phyloP scores from a whole-genome alignment of 495 filamentous ascomycete genomes.

The Penicillium goetzii region DNA sequence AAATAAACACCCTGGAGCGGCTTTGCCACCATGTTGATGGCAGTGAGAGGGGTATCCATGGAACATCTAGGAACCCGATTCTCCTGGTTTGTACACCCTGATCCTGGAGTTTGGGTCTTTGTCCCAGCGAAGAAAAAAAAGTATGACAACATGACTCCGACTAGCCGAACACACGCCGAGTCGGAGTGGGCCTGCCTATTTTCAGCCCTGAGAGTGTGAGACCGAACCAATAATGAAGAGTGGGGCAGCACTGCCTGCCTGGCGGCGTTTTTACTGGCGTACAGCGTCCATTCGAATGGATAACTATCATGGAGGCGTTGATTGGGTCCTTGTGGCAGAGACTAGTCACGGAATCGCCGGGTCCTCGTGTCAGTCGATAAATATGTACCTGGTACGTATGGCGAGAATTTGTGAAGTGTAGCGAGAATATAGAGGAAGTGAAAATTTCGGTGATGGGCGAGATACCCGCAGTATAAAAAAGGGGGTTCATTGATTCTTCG shows the following conservation, averaged over 20 bases:
- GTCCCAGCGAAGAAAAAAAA: too few species aligned
- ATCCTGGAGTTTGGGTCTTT: too few species aligned
- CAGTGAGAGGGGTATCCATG: neutral
- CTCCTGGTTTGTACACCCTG: neutral
- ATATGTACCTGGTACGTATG: neutral
- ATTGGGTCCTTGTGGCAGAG: neutral
- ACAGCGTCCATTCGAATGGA: neutral
- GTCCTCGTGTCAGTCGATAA: neutral
- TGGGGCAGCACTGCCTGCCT: constrained; percentile 2
- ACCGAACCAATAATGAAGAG: constrained; percentile 24
- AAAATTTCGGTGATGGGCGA: neutral
- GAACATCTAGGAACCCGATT: constrained; percentile 1
- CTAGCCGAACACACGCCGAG: constrained; percentile 5
- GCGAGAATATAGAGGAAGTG: neutral
- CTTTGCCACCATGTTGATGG: neutral
- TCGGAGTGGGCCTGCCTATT: constrained; percentile 20
- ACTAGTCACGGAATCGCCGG: constrained; percentile 4
- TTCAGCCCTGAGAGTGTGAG: constrained; percentile 22
- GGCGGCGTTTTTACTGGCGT: neutral
- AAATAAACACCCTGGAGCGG: neutral
- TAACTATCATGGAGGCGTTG: neutral
- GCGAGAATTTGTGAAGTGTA: neutral
- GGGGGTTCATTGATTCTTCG: neutral
- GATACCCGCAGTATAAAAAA: neutral
- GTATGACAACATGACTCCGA: constrained; percentile 28